phyloP scores from a whole-genome alignment of 805 yeast genomes.

The Tetrapisispora taiwanensis region DNA sequence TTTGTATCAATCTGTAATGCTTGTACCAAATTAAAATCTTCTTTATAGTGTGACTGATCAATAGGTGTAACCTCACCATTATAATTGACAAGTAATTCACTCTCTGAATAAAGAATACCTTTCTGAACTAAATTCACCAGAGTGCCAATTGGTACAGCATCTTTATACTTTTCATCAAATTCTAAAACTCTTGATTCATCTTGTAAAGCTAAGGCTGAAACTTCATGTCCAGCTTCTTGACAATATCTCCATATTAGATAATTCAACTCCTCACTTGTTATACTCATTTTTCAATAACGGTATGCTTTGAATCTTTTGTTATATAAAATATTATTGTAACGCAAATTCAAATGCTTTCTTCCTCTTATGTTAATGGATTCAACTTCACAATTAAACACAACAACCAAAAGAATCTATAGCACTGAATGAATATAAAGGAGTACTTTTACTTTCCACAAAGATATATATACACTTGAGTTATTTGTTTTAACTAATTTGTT shows the following conservation, averaged over 20 bases:
- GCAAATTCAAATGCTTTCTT: too few species aligned
- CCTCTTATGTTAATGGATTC: too few species aligned
- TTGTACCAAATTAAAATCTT: slow-evolving; percentile 42
- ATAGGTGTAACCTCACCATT: slow-evolving; percentile 19
- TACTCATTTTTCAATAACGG: slow-evolving; percentile 47
- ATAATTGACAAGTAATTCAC: slow-evolving; percentile 44
- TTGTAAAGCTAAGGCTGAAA: slow-evolving; percentile 71
- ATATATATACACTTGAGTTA: too few species aligned
- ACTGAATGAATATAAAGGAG: too few species aligned
- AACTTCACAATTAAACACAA: too few species aligned
- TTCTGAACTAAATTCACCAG: slow-evolving; percentile 75
- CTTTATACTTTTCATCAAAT: slow-evolving; percentile 42
- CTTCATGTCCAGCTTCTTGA: slow-evolving; percentile 71
- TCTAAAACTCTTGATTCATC: slow-evolving; percentile 57
- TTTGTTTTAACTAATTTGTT: too few species aligned
- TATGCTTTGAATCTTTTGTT: too few species aligned
- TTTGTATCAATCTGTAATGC: slow-evolving; percentile 39
- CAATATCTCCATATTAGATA: slow-evolving; percentile 88
- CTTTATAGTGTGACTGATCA: slow-evolving; percentile 17
- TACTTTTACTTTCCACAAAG: too few species aligned
- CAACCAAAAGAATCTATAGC: too few species aligned
- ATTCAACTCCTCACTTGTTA: slow-evolving; percentile 76
- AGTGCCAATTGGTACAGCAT: slow-evolving; percentile 63
- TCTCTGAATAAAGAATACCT: slow-evolving; percentile 70
- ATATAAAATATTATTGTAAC: too few species aligned